Percentiles rank a stretch among this genome's conserved stretches.
Evolutionary conservation across 495 filamentous ascomycete species (phyloP).

Genomic region (Antarctomyces pellizariae): DNA sequence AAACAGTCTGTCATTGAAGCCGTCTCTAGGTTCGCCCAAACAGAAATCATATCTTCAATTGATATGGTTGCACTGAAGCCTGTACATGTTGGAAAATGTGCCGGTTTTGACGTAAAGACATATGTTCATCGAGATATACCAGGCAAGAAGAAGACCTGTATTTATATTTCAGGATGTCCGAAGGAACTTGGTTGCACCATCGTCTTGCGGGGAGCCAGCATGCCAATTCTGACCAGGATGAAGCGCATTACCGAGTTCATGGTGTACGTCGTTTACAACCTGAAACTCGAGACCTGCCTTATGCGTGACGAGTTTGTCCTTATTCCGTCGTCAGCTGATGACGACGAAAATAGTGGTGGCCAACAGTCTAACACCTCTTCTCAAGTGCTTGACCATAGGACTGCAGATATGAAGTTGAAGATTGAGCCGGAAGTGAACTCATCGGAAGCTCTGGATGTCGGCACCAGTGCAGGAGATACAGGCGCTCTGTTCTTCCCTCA

Average conservation of each 20-base stretch:
- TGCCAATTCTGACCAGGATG: constrained; percentile 43
- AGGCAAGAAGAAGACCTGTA: constrained; percentile 74
- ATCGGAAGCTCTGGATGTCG: too few species aligned
- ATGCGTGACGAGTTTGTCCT: constrained; percentile 91
- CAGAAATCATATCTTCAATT: constrained; percentile 79
- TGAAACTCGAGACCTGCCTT: constrained; percentile 85
- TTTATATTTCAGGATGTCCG: constrained; percentile 83
- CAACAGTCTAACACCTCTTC: neutral
- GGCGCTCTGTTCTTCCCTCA: too few species aligned
- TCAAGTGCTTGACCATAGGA: neutral
- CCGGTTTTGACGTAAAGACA: constrained; percentile 84
- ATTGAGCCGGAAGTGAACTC: too few species aligned
- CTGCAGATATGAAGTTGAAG: neutral
- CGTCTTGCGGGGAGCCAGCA: constrained; percentile 64
- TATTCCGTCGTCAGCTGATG: constrained; percentile 40
- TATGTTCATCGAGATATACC: constrained; percentile 54
- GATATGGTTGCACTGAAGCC: constrained; percentile 75
- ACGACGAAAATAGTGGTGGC: constrained; percentile 8
- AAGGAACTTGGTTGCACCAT: constrained; percentile 91
- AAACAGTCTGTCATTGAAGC: constrained; percentile 89
- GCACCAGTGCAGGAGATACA: too few species aligned
- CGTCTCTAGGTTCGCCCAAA: constrained; percentile 74
- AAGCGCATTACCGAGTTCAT: constrained; percentile 96
- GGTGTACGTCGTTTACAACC: constrained; percentile 89
- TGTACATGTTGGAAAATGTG: constrained; percentile 54